A percentile compares a stretch with the other conserved stretches of the same genome.
These are phyloP conservation scores for Potentilla sterilis DNA, from an alignment of 306 rosid genomes.

Conservation along the genomic window DNA sequence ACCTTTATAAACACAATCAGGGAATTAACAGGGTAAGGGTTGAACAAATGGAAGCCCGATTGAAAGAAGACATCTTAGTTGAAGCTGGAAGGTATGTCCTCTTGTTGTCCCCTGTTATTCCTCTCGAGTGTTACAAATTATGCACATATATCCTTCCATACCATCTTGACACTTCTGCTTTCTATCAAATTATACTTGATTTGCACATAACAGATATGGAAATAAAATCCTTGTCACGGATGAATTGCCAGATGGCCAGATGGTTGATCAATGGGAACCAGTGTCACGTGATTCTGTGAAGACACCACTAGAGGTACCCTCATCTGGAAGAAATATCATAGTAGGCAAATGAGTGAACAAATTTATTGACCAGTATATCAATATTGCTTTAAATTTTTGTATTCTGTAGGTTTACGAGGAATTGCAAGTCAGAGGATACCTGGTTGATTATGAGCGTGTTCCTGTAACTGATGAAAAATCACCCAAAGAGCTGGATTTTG, in stretches of 20 bases:
- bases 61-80: conserved; percentile 69
- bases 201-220: conserved; percentile 62
- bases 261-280: conserved; percentile 97
- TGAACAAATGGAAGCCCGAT: conserved; percentile 89
- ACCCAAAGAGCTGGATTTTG: conserved; percentile 84
- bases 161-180: conserved; percentile 6
- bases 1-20: conserved; percentile 36
- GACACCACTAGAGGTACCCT: conserved; percentile 76
- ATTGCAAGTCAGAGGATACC: conserved; percentile 71
- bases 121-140: neutral
- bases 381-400: conserved; percentile 24
- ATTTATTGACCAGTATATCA: conserved; percentile 18
- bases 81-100: conserved; percentile 78
- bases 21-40: conserved; percentile 82
- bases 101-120: conserved; percentile 16
- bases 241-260: conserved; percentile 96
- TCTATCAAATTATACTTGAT: conserved; percentile 28
- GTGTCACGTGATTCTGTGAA: conserved; percentile 67
- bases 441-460: conserved; percentile 89
- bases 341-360: conserved; percentile 8
- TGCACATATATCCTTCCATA: conserved; percentile 11
- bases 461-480: conserved; percentile 95
- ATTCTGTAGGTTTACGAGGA: conserved; percentile 73
- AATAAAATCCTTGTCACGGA: conserved; percentile 92
- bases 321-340: conserved; percentile 16